Base-by-base conservation (phyloP, 2,329 filamentous ascomycete species). In the Metarhizium anisopliae region DNA sequence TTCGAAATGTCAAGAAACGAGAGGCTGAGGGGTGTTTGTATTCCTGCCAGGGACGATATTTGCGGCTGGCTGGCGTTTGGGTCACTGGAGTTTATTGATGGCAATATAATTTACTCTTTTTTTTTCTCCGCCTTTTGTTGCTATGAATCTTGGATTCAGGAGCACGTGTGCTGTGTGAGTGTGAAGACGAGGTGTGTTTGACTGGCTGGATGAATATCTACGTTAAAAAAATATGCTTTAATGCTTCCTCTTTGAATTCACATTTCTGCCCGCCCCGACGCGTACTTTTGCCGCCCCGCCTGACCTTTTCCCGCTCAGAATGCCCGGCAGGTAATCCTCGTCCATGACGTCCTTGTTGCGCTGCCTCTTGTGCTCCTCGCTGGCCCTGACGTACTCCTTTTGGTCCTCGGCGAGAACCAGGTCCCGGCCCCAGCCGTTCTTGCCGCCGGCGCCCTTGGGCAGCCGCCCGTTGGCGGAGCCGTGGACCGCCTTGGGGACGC, bases 401-500 rank as follows among this genome's bases (percentile, higher is more conserved):
- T 99, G 94, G 69, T 99, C 94, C 73, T 96, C 93, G 0, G 91
- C 85, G 10, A 99, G 74, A 54, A 99, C 89, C 61, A 99, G 74
- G 40, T 86, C 84, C 45, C 81, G 80, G 10, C 92, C 93, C 90
- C 94, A 97, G 16, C 90, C 90, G 47, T 85, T 83, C 72, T 95
- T 88, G 1, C 93, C 93, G 47, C 90, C 91, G 1, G 83, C 85
- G 8, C 73, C 80, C 74, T 71, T 83, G 70, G 82, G 70, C 73
- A 76, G 78, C 70, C 91, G 90, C 50, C 90, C 91, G 70, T 85
- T 95, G 6, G 92, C 74, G 14, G 82, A 86, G 2, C 94, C 94
- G 58, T 89, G 84, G 13, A 88, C 82, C 0, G 94, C 89, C 75
- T 96, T 97, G 1, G 94, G 94, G 49, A 99, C 85, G 69, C 90